phyloP scores from a whole-genome alignment of 768 basidiomycete genomes.

The Pulveroboletus sp. region DNA sequence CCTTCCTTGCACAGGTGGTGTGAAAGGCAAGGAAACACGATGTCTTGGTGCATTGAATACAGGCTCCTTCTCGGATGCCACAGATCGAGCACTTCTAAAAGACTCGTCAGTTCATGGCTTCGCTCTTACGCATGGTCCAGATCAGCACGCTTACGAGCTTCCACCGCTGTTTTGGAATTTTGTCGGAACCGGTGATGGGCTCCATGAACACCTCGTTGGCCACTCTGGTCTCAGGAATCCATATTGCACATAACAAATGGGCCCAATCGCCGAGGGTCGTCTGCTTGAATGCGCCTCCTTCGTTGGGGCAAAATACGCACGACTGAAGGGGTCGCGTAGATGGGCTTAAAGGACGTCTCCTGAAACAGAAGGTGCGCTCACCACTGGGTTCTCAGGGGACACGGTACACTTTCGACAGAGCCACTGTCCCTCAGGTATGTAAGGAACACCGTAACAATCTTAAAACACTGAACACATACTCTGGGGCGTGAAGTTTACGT shows the following conservation, averaged over 20 bases:
- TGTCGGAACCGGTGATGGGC: slow-evolving; percentile 86
- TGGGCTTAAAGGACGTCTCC: background rate
- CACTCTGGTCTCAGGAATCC: slow-evolving; percentile 92
- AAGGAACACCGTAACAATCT: slow-evolving; percentile 99
- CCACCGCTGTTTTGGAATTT: slow-evolving; percentile 87
- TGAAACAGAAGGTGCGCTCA: slow-evolving; percentile 35
- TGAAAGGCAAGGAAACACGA: slow-evolving; percentile 94
- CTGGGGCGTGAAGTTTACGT: background rate
- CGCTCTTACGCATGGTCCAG: background rate
- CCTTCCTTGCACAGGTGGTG: slow-evolving; percentile 86
- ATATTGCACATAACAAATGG: slow-evolving; percentile 93
- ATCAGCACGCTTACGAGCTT: slow-evolving; percentile 63
- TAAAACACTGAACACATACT: slow-evolving; percentile 8
- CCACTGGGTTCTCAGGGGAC: slow-evolving; percentile 93
- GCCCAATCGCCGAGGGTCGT: slow-evolving; percentile 91
- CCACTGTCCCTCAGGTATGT: slow-evolving; percentile 99
- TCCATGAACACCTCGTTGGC: slow-evolving; percentile 98
- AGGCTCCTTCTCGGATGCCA: slow-evolving; percentile 66
- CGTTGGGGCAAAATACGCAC: slow-evolving; percentile 93
- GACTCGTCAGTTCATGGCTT: slow-evolving; percentile 7
- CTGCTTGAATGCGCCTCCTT: slow-evolving; percentile 98
- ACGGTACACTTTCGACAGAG: slow-evolving; percentile 97
- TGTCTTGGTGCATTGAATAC: slow-evolving; percentile 91
- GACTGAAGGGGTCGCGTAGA: slow-evolving; percentile 43
- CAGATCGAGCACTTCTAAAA: slow-evolving; percentile 61